Conservation (phyloP, 106 monocot genomes). For the Platanthera zijinensis region DNA sequence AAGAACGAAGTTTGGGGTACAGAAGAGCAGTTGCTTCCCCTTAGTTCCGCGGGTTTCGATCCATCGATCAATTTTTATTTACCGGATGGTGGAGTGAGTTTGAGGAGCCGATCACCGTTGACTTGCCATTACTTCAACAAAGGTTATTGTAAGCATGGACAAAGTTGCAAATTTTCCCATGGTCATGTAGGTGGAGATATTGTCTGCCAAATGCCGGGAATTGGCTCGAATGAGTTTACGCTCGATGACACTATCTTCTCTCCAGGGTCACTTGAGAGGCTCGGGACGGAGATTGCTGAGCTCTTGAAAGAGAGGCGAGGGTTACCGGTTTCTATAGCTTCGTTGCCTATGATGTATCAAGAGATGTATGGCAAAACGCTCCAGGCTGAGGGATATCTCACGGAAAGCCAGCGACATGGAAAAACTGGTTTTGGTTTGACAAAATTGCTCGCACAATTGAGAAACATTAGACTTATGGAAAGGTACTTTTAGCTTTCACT, state of each 20-base stretch:
- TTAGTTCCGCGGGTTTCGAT: background rate
- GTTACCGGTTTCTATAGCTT: constrained; percentile 57
- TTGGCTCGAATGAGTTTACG: constrained; percentile 10
- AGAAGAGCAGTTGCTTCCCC: background rate
- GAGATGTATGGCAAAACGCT: constrained; percentile 68
- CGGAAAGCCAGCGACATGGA: constrained; percentile 86
- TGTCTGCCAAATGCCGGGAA: background rate
- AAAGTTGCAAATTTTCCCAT: constrained; percentile 57
- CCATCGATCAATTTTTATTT: background rate
- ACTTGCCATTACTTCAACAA: constrained; percentile 60
- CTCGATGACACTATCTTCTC: constrained; percentile 17
- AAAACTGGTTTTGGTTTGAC: constrained; percentile 75
- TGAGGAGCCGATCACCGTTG: background rate
- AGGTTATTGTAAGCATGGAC: constrained; percentile 70
- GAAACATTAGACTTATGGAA: constrained; percentile 61
- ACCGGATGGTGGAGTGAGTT: background rate
- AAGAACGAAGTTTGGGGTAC: background rate
- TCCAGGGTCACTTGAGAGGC: constrained; percentile 38
- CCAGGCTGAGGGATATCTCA: constrained; percentile 81
- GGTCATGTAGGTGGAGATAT: constrained; percentile 17
- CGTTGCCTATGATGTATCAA: constrained; percentile 64
- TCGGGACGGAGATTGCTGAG: constrained; percentile 70
- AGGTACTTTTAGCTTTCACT: constrained; percentile 28
- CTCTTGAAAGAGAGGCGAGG: constrained; percentile 48
- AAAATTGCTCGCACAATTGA: constrained; percentile 60